These are phyloP conservation scores for Colletotrichum trifolii DNA, from an alignment of 2,329 filamentous ascomycete genomes.

Conservation along the genomic window DNA sequence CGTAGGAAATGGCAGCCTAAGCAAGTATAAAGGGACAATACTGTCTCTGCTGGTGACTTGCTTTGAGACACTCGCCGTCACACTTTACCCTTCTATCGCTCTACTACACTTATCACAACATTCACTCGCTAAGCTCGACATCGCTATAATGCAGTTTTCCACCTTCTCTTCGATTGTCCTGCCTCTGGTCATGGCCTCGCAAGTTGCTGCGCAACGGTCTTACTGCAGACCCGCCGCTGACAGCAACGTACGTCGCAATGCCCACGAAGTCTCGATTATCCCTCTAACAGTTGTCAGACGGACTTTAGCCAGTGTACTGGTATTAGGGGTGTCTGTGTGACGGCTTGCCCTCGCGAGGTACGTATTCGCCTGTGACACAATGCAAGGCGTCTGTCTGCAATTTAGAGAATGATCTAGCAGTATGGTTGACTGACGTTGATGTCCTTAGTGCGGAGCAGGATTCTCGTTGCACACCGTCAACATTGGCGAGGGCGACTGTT, in stretches of 20 bases:
- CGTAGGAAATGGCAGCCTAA: too few relatives aligned
- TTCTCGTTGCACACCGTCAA: neutral
- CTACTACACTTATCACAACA: too few relatives aligned
- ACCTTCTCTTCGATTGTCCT: neutral
- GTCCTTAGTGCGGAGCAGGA: neutral
- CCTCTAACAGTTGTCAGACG: neutral
- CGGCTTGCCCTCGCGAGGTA: neutral
- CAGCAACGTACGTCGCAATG: neutral
- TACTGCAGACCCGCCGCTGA: neutral
- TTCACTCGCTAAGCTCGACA: too few relatives aligned
- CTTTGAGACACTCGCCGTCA: too few relatives aligned
- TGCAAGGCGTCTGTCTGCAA: neutral
- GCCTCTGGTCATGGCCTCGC: neutral
- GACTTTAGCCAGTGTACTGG: neutral
- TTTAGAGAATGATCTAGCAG: neutral
- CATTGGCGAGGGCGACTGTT: neutral
- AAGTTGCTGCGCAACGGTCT: neutral
- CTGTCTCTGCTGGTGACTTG: too few relatives aligned
- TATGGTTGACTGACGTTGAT: neutral
- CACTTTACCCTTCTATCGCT: too few relatives aligned
- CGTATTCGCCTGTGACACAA: neutral
- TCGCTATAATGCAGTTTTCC: neutral
- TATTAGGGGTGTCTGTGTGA: neutral
- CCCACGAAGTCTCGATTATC: neutral
- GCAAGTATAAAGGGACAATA: too few relatives aligned